phyloP scores from a whole-genome alignment of 495 filamentous ascomycete species.

The Penicillium ochrochloron region DNA sequence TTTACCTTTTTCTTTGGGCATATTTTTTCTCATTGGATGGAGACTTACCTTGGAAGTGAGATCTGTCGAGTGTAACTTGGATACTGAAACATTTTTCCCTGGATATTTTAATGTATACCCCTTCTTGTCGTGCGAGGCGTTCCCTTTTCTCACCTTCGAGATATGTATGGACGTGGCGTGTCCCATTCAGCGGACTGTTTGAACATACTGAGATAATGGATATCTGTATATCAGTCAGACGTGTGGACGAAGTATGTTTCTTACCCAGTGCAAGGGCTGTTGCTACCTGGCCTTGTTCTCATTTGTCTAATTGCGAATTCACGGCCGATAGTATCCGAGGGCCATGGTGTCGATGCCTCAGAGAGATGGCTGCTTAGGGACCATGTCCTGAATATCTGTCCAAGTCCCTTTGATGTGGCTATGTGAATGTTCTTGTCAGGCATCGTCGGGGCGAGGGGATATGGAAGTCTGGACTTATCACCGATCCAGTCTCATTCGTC shows the following conservation, averaged over 20 bases:
- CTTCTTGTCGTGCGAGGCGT: background rate
- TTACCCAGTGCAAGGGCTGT: too few species aligned
- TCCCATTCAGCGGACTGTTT: too few species aligned
- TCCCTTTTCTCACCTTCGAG: background rate
- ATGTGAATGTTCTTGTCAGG: background rate
- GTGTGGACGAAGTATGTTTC: background rate
- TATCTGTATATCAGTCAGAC: background rate
- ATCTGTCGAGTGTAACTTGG: background rate
- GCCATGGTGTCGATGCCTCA: background rate
- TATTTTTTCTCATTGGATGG: background rate
- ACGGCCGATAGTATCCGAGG: background rate
- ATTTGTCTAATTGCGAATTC: background rate
- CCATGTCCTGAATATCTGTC: background rate
- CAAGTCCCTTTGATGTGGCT: background rate
- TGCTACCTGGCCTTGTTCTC: background rate
- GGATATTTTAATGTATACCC: conserved; percentile 7
- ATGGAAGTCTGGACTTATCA: too few species aligned
- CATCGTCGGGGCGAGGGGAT: background rate
- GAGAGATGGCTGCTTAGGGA: too few species aligned
- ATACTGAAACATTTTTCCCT: background rate
- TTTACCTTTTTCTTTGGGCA: background rate
- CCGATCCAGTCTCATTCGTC: too few species aligned
- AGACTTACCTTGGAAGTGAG: background rate
- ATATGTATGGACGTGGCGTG: background rate
- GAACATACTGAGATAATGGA: background rate